phyloP scores from a whole-genome alignment of 441 rosid genomes.

The California macrophylla region DNA sequence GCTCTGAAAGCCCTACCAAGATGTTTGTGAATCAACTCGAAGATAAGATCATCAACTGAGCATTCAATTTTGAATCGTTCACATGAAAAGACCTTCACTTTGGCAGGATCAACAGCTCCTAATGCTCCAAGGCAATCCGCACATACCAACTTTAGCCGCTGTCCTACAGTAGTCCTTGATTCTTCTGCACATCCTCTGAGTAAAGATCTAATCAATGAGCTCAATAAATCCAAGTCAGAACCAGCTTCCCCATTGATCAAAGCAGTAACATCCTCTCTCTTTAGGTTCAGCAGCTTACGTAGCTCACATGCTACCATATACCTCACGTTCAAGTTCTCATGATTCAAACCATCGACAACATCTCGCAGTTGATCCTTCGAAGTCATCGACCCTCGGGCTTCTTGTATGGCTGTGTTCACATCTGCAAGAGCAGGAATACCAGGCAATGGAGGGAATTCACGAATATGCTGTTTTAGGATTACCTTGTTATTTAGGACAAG shows the following conservation, averaged over 20 bases:
- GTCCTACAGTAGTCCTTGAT: constrained; percentile 88
- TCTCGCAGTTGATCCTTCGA: constrained; percentile 83
- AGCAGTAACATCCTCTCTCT: constrained; percentile 70
- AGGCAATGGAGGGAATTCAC: constrained; percentile 90
- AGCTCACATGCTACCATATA: constrained; percentile 96
- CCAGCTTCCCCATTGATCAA: constrained; percentile 69
- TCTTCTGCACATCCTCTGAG: constrained; percentile 97
- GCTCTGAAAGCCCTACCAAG: constrained; percentile 98
- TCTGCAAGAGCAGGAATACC: constrained; percentile 62
- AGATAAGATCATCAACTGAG: constrained; percentile 98
- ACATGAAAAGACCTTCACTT: constrained; percentile 63
- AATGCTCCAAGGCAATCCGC: constrained; percentile 96
- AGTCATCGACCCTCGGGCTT: constrained; percentile 85
- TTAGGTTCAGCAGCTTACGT: constrained; percentile 66
- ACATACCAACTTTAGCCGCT: constrained; percentile 80
- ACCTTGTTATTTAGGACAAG: constrained; percentile 76
- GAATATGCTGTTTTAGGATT: constrained; percentile 76
- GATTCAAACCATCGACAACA: constrained; percentile 72
- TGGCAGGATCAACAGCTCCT: constrained; percentile 99
- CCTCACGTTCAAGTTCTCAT: constrained; percentile 94
- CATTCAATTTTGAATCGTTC: constrained; percentile 94
- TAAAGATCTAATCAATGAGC: constrained; percentile 75
- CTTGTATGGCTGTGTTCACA: constrained; percentile 88
- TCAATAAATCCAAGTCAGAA: constrained; percentile 79
- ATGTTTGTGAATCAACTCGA: constrained; percentile 91